Conservation (phyloP, 805 yeast species). For the Debaryomyces prosopidis region DNA sequence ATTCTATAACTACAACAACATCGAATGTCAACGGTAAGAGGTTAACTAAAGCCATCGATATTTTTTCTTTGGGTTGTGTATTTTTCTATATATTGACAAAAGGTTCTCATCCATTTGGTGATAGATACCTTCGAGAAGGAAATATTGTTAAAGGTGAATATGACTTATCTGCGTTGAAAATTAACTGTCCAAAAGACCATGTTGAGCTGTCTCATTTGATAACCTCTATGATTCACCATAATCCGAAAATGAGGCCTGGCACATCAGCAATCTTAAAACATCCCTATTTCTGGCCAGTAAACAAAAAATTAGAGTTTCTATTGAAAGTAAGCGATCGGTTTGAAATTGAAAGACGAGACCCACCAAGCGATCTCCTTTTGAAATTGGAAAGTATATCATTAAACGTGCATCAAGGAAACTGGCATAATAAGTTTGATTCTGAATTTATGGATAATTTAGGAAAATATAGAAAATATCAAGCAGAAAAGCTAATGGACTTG, state of each 20-base stretch:
- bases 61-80: slow-evolving; percentile 93
- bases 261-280: slow-evolving; percentile 70
- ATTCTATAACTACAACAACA: slow-evolving; percentile 10
- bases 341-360: slow-evolving; percentile 81
- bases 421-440: slow-evolving; percentile 76
- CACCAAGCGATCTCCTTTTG: slow-evolving; percentile 61
- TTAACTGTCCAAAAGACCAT: slow-evolving; percentile 40
- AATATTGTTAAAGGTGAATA: slow-evolving; percentile 74
- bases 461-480: slow-evolving; percentile 84
- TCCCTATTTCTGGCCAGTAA: slow-evolving; percentile 83
- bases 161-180: slow-evolving; percentile 48
- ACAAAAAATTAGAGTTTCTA: slow-evolving; percentile 77
- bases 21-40: slow-evolving; percentile 41
- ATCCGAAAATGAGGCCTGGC: slow-evolving; percentile 72
- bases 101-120: slow-evolving; percentile 96
- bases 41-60: slow-evolving; percentile 86
- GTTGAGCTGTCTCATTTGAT: slow-evolving; percentile 76
- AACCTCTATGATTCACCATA: slow-evolving; percentile 62
- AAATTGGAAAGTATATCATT: slow-evolving; percentile 54
- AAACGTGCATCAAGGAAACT: slow-evolving; percentile 59
- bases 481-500: slow-evolving; percentile 77
- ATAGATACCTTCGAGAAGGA: slow-evolving; percentile 80
- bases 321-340: slow-evolving; percentile 88
- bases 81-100: slow-evolving; percentile 81
- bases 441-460: slow-evolving; percentile 81